phyloP scores from a whole-genome alignment of 768 basidiomycete species.

The Hericium erinaceus region DNA sequence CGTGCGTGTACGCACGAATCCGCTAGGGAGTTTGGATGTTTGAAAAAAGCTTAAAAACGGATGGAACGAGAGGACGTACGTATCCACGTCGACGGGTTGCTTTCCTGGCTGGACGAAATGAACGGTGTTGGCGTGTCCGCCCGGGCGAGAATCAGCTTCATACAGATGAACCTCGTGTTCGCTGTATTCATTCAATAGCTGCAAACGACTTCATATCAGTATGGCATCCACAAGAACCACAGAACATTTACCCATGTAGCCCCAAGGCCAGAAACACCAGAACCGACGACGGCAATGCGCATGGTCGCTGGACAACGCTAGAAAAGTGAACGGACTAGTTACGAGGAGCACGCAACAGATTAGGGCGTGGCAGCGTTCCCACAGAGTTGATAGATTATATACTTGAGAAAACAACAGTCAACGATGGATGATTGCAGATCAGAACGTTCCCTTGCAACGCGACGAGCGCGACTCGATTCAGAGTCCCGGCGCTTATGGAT shows the following conservation, averaged over 20 bases:
- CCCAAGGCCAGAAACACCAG: conserved; percentile 70
- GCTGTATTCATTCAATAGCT: conserved; percentile 67
- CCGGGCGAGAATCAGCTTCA: conserved; percentile 56
- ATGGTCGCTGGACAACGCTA: conserved; percentile 17
- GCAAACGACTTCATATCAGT: not conserved
- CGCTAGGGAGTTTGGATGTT: too few relatives aligned
- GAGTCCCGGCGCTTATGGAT: too few relatives aligned
- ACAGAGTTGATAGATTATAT: too few relatives aligned
- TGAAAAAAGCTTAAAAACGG: too few relatives aligned
- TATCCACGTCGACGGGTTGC: conserved; percentile 50
- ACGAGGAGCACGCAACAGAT: too few relatives aligned
- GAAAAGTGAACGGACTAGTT: too few relatives aligned
- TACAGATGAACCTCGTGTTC: conserved; percentile 70
- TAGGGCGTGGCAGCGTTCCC: too few relatives aligned
- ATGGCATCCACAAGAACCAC: not conserved
- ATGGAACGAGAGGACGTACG: conserved; percentile 33
- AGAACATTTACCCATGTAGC: conserved; percentile 54
- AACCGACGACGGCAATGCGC: conserved; percentile 68
- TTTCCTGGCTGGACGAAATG: conserved; percentile 34
- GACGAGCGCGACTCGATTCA: too few relatives aligned
- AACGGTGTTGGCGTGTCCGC: conserved; percentile 75
- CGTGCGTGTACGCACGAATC: conserved; percentile 37
- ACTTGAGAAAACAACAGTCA: too few relatives aligned
- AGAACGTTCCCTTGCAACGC: too few relatives aligned
- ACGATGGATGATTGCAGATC: too few relatives aligned